Conservation (phyloP, 2,329 filamentous ascomycete species). For the Fusarium miscanthi region DNA sequence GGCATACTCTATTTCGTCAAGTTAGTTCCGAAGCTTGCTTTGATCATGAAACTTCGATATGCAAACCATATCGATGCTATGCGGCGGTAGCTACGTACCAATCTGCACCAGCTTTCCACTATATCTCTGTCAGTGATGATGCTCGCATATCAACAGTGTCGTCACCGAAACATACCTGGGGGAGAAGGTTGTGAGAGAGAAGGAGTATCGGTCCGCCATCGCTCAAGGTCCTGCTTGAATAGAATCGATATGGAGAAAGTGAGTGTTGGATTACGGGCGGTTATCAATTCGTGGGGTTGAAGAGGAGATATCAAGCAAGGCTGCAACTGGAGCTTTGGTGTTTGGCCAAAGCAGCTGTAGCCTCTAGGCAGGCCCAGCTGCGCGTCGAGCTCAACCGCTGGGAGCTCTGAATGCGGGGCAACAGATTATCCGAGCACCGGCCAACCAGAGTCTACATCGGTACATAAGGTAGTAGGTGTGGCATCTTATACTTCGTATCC, state of each 20-base stretch:
- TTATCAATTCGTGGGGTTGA: constrained; percentile 41
- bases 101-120: constrained; percentile 99
- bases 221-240: constrained; percentile 44
- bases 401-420: constrained; percentile 42
- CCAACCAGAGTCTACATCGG: not conserved
- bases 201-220: constrained; percentile 99
- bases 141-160: constrained; percentile 39
- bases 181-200: constrained; percentile 99
- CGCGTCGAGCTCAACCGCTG: constrained; percentile 50
- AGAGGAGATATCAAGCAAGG: constrained; percentile 44
- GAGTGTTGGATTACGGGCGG: constrained; percentile 21
- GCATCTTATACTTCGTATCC: not conserved
- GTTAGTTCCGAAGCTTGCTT: constrained; percentile 28
- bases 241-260: constrained; percentile 12
- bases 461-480: not conserved
- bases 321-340: constrained; percentile 50
- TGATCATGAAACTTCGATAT: not conserved
- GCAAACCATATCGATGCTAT: not conserved
- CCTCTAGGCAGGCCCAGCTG: constrained; percentile 53
- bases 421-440: constrained; percentile 45
- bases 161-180: constrained; percentile 78
- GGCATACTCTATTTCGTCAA: constrained; percentile 82
- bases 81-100: constrained; percentile 59
- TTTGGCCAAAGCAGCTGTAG: constrained; percentile 47
- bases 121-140: constrained; percentile 57